A percentile compares a stretch with the other conserved stretches of the same genome.
These are phyloP conservation scores for Carex littledalei DNA, from an alignment of 176 grass and related monocot species.

Conservation along the genomic window DNA sequence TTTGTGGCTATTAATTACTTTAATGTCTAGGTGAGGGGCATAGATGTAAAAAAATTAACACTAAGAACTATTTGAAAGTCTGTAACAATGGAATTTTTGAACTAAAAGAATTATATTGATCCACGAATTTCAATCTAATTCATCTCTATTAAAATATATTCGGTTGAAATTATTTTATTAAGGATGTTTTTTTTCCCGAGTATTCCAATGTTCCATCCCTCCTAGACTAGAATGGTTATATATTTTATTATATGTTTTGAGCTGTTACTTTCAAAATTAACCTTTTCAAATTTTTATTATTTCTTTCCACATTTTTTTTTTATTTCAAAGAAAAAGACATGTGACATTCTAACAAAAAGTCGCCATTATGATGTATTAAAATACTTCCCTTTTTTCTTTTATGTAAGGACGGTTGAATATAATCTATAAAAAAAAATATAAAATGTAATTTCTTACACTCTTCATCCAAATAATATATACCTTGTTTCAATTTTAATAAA, in stretches of 20 bases:
- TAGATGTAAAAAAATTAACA: no score
- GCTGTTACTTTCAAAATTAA: not conserved
- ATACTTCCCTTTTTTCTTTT: not conserved
- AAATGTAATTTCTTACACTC: conserved; percentile 2
- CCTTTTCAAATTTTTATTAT: no score
- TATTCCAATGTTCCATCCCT: not conserved
- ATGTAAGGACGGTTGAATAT: not conserved
- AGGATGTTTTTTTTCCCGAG: no score
- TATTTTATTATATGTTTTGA: not conserved
- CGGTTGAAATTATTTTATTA: no score
- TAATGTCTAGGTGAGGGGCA: no score
- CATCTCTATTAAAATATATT: no score
- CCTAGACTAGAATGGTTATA: not conserved
- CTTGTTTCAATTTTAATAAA: not conserved
- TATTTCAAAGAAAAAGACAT: not conserved
- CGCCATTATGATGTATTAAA: not conserved
- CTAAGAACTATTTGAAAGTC: no score
- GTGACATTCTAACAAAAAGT: not conserved
- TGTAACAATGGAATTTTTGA: no score
- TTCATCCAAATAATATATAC: not conserved
- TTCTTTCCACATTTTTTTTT: not conserved
- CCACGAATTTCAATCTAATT: no score
- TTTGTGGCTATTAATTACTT: no score
- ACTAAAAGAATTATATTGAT: no score
- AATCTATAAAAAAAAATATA: not conserved